A percentile compares a stretch with the other conserved stretches of the same genome.
phyloP scores from a whole-genome alignment of 164 flowering plant genomes.

The Berberis thunbergii region DNA sequence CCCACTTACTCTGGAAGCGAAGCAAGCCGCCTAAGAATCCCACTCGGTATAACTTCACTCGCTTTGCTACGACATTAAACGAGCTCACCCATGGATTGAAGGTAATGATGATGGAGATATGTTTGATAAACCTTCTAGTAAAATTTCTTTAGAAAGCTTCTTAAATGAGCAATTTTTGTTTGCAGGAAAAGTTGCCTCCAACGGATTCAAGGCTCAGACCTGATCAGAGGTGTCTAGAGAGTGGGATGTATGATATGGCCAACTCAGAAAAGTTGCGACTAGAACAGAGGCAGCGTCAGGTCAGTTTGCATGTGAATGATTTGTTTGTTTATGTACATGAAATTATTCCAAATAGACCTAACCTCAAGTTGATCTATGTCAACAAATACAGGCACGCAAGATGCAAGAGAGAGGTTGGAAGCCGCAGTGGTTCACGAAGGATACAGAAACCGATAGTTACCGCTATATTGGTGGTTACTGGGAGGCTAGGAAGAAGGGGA shows the following conservation, averaged over 20 bases:
- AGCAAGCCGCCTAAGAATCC: conserved; percentile 42
- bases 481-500: conserved; percentile 33
- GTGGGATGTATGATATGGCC: conserved; percentile 43
- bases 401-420: conserved; percentile 48
- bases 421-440: conserved; percentile 39
- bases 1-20: conserved; percentile 54
- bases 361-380: neutral
- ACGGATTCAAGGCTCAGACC: conserved; percentile 57
- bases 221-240: conserved; percentile 45
- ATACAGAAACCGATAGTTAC: conserved; percentile 21
- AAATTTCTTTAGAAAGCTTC: neutral
- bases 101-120: conserved; percentile 7
- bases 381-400: conserved; percentile 26
- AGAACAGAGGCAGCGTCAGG: conserved; percentile 47
- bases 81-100: conserved; percentile 65
- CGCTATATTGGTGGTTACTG: conserved; percentile 40
- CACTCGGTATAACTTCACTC: conserved; percentile 61
- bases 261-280: conserved; percentile 48
- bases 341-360: neutral
- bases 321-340: neutral
- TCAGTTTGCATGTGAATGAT: conserved; percentile 1
- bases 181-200: conserved; percentile 49
- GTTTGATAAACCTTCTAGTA: neutral
- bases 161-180: neutral
- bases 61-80: conserved; percentile 60